Percentiles rank a stretch among this genome's conserved stretches.
phyloP scores from a whole-genome alignment of 2,329 filamentous ascomycete species.

The Phaeosphaeria sp. region DNA sequence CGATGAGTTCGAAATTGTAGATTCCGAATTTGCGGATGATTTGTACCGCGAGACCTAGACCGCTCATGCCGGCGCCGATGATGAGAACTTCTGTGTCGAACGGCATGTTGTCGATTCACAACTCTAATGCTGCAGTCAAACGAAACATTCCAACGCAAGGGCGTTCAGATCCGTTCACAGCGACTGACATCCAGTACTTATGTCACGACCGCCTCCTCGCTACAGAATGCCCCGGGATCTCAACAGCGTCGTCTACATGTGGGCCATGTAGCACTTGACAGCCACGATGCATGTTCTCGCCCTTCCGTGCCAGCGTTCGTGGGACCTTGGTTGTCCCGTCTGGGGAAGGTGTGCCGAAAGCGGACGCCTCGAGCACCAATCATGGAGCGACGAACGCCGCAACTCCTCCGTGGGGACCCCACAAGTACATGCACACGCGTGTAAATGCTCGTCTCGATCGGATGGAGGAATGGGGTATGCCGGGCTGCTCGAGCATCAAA shows the following conservation, averaged over 20 bases:
- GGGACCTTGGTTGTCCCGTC: conserved; percentile 4
- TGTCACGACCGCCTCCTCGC: neutral
- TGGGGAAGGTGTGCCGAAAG: conserved; percentile 28
- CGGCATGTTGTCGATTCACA: conserved; percentile 28
- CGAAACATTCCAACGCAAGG: neutral
- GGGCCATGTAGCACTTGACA: neutral
- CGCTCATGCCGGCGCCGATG: conserved; percentile 59
- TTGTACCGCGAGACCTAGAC: conserved; percentile 56
- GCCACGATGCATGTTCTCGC: conserved; percentile 8
- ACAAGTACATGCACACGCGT: conserved; percentile 16
- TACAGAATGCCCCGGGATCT: neutral
- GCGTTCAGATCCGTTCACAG: neutral
- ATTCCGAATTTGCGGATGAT: conserved; percentile 50
- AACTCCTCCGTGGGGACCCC: conserved; percentile 16
- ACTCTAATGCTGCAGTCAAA: neutral
- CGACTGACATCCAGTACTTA: neutral
- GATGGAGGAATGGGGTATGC: conserved; percentile 15
- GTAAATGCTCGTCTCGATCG: conserved; percentile 20
- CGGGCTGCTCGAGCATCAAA: conserved; percentile 4
- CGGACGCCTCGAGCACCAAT: conserved; percentile 21
- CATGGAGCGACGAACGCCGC: neutral
- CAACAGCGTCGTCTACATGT: neutral
- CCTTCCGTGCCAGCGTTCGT: conserved; percentile 3
- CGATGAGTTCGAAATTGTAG: conserved; percentile 52
- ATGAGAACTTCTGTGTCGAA: conserved; percentile 57